Evolutionary conservation across 345 rosid species (phyloP).

Genomic region (Syzygium jambos): DNA sequence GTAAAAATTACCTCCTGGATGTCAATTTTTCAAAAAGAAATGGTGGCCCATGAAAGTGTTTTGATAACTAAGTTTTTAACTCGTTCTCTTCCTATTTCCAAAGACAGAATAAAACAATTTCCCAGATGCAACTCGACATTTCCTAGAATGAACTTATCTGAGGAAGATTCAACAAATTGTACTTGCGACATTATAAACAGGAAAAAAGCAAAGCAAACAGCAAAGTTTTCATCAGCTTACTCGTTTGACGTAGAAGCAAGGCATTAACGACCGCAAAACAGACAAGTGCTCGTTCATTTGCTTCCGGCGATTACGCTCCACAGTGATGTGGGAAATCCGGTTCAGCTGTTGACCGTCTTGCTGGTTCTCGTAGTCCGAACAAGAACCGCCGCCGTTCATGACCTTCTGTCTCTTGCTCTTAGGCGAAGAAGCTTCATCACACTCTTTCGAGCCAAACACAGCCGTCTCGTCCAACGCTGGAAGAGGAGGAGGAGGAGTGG

Average conservation of each 20-base stretch:
- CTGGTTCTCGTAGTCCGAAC: conserved; percentile 10
- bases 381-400: background rate
- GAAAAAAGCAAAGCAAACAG: background rate
- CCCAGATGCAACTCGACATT: background rate
- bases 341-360: conserved; percentile 43
- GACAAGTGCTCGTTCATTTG: conserved; percentile 92
- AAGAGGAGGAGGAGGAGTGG: conserved; percentile 18
- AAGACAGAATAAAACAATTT: background rate
- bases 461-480: background rate
- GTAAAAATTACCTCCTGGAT: background rate
- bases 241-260: conserved; percentile 97
- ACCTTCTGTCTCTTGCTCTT: conserved; percentile 38
- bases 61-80: background rate
- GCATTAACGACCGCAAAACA: conserved; percentile 86
- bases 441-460: background rate
- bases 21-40: background rate
- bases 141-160: background rate
- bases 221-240: conserved; percentile 23
- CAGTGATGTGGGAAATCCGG: conserved; percentile 79
- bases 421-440: conserved; percentile 6
- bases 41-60: background rate
- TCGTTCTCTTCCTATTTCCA: background rate
- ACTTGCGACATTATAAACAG: background rate
- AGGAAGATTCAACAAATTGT: background rate
- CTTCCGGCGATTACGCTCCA: conserved; percentile 96